phyloP scores from a whole-genome alignment of 140 eudicot genomes.

The Stevia rebaudiana region DNA sequence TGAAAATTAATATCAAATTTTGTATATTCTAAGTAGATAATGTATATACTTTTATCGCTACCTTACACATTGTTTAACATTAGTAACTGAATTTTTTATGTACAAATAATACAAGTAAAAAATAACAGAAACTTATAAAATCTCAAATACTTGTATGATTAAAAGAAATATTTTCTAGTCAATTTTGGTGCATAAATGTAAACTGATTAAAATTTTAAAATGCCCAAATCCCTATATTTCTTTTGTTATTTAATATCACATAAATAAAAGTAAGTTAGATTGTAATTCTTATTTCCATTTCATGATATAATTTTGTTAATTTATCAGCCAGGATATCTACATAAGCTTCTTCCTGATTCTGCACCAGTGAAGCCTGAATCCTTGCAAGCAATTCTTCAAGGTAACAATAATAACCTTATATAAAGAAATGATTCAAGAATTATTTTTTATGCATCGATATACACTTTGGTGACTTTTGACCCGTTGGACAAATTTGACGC shows the following conservation, averaged over 20 bases:
- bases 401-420: slow-evolving; percentile 19
- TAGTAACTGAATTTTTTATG: neutral
- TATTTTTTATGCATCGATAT: neutral
- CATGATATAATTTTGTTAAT: neutral
- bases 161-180: neutral
- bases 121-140: neutral
- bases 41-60: neutral
- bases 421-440: neutral
- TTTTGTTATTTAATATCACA: neutral
- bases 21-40: neutral
- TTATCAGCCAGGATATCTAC: slow-evolving; percentile 80
- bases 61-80: neutral
- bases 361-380: slow-evolving; percentile 78
- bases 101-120: neutral
- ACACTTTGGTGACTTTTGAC: neutral
- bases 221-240: neutral
- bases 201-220: neutral
- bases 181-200: neutral
- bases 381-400: slow-evolving; percentile 69
- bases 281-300: neutral
- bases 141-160: neutral
- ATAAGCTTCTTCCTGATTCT: slow-evolving; percentile 70
- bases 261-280: neutral
- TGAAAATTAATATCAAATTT: neutral
- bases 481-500: neutral